Percentiles rank a stretch among this genome's conserved stretches.
phyloP scores from a whole-genome alignment of 352 stramenopile genomes.

The Phytophthora sp. region DNA sequence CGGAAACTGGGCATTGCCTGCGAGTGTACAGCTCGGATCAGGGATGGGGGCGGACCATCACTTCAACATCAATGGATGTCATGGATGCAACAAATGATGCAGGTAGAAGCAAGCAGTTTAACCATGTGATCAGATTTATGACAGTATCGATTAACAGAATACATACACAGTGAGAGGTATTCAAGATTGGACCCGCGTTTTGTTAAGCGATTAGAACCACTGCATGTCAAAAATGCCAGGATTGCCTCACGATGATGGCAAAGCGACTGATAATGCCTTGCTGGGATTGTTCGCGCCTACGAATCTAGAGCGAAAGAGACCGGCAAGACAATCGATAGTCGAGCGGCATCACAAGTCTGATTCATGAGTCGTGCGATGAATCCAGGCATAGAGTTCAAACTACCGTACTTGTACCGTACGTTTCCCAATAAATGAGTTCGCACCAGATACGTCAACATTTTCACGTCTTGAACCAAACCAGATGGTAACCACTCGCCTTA shows the following conservation, averaged over 20 bases:
- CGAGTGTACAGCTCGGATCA: constrained; percentile 25
- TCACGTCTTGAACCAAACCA: neutral
- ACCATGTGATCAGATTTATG: neutral
- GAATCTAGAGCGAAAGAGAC: constrained; percentile 6
- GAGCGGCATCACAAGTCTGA: constrained; percentile 13
- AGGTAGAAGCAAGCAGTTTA: neutral
- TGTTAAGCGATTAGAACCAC: too few species aligned
- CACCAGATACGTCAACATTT: constrained; percentile 19
- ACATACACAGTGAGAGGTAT: neutral
- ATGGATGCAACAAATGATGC: neutral
- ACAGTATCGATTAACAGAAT: neutral
- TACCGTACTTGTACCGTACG: too few species aligned
- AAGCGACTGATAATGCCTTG: too few species aligned
- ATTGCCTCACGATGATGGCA: neutral
- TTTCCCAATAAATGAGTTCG: constrained; percentile 22
- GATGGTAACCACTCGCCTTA: too few species aligned
- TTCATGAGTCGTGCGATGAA: constrained; percentile 8
- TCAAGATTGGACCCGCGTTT: neutral
- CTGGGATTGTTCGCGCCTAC: neutral
- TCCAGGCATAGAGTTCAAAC: neutral
- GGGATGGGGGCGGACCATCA: constrained; percentile 36
- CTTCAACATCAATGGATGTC: constrained; percentile 30
- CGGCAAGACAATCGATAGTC: constrained; percentile 2
- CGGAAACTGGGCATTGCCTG: constrained; percentile 12
- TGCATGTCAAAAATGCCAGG: too few species aligned